Percentiles rank a stretch among this genome's conserved stretches.
Evolutionary conservation across 1,284 basidiomycete species (phyloP).

Genomic region (Microbotryum scabiosae): DNA sequence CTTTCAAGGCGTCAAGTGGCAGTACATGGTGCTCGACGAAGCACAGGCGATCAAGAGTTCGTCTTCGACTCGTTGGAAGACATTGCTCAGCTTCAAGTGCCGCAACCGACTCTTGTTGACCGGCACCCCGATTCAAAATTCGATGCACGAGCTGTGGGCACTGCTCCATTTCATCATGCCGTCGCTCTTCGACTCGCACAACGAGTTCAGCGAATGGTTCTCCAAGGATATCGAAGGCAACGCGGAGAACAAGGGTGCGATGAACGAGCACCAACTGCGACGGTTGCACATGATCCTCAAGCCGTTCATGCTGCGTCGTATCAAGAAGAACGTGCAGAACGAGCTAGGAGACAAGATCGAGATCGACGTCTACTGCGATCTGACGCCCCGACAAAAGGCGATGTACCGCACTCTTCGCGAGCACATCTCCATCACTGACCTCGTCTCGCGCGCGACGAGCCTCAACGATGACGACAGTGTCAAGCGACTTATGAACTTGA

Average conservation of each 20-base stretch:
- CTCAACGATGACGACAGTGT: constrained; percentile 76
- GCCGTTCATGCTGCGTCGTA: constrained; percentile 96
- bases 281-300: constrained; percentile 98
- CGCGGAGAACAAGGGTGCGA: constrained; percentile 71
- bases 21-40: constrained; percentile 99
- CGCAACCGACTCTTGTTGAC: constrained; percentile 91
- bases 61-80: constrained; percentile 95
- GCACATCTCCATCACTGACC: constrained; percentile 89
- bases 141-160: constrained; percentile 99
- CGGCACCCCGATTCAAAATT: constrained; percentile 98
- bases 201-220: constrained; percentile 99
- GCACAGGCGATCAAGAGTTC: constrained; percentile 99
- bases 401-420: constrained; percentile 84
- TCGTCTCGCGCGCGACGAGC: constrained; percentile 84
- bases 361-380: constrained; percentile 87
- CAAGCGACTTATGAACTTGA: constrained; percentile 93
- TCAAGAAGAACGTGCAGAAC: constrained; percentile 98
- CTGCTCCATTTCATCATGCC: constrained; percentile 99
- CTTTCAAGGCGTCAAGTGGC: constrained; percentile 97
- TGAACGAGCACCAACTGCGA: constrained; percentile 92
- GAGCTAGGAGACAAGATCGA: constrained; percentile 99
- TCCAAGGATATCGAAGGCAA: constrained; percentile 94
- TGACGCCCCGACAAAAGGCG: constrained; percentile 86
- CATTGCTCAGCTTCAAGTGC: constrained; percentile 88
- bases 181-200: constrained; percentile 95